Conservation (phyloP, 2,329 filamentous ascomycete species). For the Aspergillus unguis region DNA sequence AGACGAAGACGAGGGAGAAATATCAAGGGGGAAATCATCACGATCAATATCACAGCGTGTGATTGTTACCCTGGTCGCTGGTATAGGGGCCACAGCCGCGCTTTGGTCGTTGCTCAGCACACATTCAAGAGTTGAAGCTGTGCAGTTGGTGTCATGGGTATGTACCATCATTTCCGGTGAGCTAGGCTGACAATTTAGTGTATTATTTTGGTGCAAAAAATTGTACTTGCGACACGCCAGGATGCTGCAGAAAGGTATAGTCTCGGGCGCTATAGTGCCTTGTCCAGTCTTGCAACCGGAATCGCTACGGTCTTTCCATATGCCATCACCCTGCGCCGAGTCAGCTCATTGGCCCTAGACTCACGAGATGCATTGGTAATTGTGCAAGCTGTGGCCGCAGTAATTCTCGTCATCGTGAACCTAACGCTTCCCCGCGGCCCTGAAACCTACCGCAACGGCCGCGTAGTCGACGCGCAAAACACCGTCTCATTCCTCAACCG, state of each 20-base stretch:
- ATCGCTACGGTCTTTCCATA: not conserved
- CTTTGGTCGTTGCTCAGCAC: not conserved
- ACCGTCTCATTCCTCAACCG: conserved; percentile 59
- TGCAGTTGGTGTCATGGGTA: conserved; percentile 9
- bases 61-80: not conserved
- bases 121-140: not conserved
- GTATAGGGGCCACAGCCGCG: not conserved
- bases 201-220: conserved; percentile 4
- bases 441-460: conserved; percentile 57
- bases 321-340: not conserved
- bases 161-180: not conserved
- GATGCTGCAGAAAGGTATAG: not conserved
- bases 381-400: conserved; percentile 3
- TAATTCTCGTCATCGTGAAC: conserved; percentile 5
- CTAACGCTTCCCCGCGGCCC: conserved; percentile 62
- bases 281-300: not conserved
- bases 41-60: conserved; percentile 6
- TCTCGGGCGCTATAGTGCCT: conserved; percentile 12
- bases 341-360: not conserved
- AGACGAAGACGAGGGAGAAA: not conserved
- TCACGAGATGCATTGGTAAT: not conserved
- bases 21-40: not conserved
- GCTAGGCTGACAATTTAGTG: not conserved
- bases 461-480: conserved; percentile 59
- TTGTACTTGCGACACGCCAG: not conserved